Base-by-base conservation (phyloP, 371 early-diverging fungal genomes). In the Mortierella sp. region DNA sequence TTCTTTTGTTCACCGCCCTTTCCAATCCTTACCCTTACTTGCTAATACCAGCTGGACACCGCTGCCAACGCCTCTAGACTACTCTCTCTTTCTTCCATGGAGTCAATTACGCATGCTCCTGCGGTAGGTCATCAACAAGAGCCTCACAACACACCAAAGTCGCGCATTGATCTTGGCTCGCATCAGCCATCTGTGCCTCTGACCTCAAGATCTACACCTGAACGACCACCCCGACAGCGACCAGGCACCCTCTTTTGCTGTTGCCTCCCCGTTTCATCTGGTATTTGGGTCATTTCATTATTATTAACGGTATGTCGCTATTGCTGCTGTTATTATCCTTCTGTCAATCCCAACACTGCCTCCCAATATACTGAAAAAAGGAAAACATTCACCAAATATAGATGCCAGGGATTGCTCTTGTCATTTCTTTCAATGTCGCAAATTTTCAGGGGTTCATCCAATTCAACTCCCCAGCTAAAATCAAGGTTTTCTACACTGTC, bases 391-490 rank as follows among this genome's bases (percentile, higher is more conserved):
- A 45, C 12, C 45, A 45, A 26, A 28, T 55, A 58, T 40, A 79
- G 79, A 67, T 74, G 20, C 80, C 80, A n/a, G 73, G 71, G 12
- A 20, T 80, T 20, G 68, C 75, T 5, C 22, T 80, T 14, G 70
- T 72, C 3, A 69, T 75, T 5, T 54, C 62, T 54, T 69, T 80
- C 40, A 75, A 75, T 37, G 54, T 80, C 5, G 64, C 75, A 1
- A 59, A 64, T 65, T 16, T 70, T 0, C 64, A 58, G 30, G 26
- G 39, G 24, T 6, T 62, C 20, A 45, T 80, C 28, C 68, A 49
- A 18, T 52, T 80, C 70, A 75, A 72, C 47, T 57, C 71, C 1
- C 72, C 81, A 18, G 30, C 32, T 24, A 68, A 67, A 11, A 47
- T 72, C 75, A 75, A 65, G 22, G 6, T 68, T 55, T 62, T 80